These are phyloP conservation scores for Cochlearia excelsa DNA, from an alignment of 345 rosid species.

Conservation along the genomic window DNA sequence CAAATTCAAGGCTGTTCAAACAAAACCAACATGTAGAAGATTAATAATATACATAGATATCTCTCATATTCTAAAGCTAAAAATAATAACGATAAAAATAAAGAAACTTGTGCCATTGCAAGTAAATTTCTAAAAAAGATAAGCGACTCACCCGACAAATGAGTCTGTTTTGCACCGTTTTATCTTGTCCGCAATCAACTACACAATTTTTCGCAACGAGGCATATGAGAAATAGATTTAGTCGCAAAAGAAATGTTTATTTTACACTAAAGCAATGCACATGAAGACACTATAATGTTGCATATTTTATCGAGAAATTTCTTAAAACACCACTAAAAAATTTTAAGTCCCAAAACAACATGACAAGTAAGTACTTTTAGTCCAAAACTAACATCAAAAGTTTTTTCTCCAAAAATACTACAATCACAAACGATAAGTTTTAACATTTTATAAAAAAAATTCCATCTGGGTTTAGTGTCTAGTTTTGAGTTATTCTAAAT, in stretches of 20 bases:
- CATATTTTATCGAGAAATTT: too few relatives aligned
- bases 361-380: too few relatives aligned
- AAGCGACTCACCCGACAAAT: constrained; percentile 52
- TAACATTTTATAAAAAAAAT: too few relatives aligned
- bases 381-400: too few relatives aligned
- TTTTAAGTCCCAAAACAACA: too few relatives aligned
- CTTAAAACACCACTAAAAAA: too few relatives aligned
- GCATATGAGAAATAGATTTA: constrained; percentile 8
- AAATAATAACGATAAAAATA: background rate
- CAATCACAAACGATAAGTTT: too few relatives aligned
- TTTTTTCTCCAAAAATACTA: too few relatives aligned
- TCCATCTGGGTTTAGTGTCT: too few relatives aligned
- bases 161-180: constrained; percentile 94
- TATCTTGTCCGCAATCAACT: constrained; percentile 82
- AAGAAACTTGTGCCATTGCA: background rate
- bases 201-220: constrained; percentile 21
- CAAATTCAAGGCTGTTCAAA: constrained; percentile 70
- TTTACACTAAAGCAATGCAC: too few relatives aligned
- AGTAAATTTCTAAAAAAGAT: background rate
- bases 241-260: background rate
- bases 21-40: constrained; percentile 8
- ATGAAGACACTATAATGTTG: too few relatives aligned
- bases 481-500: too few relatives aligned
- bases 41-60: background rate
- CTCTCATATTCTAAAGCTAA: background rate